Conservation (phyloP, 163 green algal species). For the Chlamydomonas reinhardtii region DNA sequence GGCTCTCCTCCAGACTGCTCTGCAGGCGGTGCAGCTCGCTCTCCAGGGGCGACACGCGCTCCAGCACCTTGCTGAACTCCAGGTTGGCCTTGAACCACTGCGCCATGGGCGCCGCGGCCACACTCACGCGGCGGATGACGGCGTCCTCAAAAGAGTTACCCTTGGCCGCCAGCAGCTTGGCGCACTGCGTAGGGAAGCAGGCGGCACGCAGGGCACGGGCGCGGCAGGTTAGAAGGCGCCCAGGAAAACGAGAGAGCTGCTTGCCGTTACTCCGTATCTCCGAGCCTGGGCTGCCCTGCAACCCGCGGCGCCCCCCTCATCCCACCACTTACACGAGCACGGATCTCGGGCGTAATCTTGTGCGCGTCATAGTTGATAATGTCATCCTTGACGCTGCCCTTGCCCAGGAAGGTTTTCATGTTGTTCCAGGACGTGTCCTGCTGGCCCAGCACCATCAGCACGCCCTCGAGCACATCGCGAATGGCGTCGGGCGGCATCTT, state of each 20-base stretch:
- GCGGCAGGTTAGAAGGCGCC: neutral
- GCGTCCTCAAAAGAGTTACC: conserved; percentile 77
- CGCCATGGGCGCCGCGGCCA: conserved; percentile 83
- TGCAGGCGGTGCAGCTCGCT: conserved; percentile 67
- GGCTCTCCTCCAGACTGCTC: conserved; percentile 66
- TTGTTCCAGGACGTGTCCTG: conserved; percentile 80
- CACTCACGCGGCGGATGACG: conserved; percentile 78
- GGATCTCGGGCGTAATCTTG: conserved; percentile 68
- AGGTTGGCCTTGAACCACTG: conserved; percentile 88
- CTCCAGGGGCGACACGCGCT: conserved; percentile 80
- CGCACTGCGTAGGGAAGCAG: conserved; percentile 33
- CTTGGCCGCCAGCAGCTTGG: conserved; percentile 78
- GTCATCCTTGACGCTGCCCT: conserved; percentile 72
- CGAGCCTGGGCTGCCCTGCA: too few species aligned
- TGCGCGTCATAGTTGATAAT: conserved; percentile 90
- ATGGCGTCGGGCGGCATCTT: conserved; percentile 79
- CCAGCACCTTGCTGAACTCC: conserved; percentile 74
- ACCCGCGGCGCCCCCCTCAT: too few species aligned
- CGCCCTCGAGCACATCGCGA: conserved; percentile 83
- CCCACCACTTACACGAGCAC: conserved; percentile 38
- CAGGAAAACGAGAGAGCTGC: neutral
- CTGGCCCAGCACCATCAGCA: conserved; percentile 76
- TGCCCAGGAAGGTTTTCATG: conserved; percentile 86
- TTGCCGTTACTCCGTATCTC: too few species aligned
- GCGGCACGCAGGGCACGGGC: too few species aligned